These are phyloP conservation scores for Gastrodia elata DNA, from an alignment of 106 monocot species.

Conservation along the genomic window DNA sequence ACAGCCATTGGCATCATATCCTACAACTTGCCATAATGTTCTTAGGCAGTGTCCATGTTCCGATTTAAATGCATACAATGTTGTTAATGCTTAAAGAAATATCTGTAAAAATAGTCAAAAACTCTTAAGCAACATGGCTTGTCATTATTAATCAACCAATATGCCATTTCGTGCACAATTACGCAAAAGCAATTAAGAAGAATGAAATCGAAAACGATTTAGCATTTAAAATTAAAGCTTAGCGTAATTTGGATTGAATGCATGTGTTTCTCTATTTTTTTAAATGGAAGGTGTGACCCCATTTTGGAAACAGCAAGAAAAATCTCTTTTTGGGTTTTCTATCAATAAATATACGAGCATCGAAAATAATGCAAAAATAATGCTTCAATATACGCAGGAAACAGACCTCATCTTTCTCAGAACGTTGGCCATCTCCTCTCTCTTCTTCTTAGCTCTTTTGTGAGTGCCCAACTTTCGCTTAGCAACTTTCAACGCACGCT, in stretches of 20 bases:
- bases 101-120: too few species aligned
- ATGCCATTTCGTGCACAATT: too few species aligned
- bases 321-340: too few species aligned
- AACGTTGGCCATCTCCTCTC: constrained; percentile 61
- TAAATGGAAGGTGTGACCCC: neutral
- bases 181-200: neutral
- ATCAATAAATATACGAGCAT: neutral
- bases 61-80: too few species aligned
- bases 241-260: neutral
- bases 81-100: too few species aligned
- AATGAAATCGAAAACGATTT: neutral
- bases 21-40: too few species aligned
- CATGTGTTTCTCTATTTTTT: neutral
- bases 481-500: constrained; percentile 50
- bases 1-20: too few species aligned
- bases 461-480: constrained; percentile 53
- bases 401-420: constrained; percentile 55
- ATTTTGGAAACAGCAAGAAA: neutral
- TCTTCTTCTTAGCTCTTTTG: constrained; percentile 58
- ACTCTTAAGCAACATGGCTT: too few species aligned
- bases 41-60: too few species aligned
- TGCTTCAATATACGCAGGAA: neutral
- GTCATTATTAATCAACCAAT: too few species aligned
- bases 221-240: neutral
- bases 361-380: neutral